Conservation (phyloP, 768 basidiomycete species). For the Leccinum ochraceum region DNA sequence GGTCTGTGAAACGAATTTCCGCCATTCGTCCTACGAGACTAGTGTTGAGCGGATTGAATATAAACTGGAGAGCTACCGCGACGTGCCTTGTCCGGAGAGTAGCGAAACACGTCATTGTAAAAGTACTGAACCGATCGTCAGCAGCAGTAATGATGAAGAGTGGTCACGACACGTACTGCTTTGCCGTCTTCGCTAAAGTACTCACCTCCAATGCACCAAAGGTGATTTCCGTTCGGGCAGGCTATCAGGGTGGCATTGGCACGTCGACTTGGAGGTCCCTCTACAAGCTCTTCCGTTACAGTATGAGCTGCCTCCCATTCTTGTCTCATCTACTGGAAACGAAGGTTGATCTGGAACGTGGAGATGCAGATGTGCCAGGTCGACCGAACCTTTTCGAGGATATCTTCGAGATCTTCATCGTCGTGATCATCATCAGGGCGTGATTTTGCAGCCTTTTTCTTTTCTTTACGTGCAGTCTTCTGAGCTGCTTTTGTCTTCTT, state of each 20-base stretch:
- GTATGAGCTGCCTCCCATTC: conserved; percentile 84
- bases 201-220: conserved; percentile 87
- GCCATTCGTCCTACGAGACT: conserved; percentile 75
- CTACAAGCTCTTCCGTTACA: conserved; percentile 83
- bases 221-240: conserved; percentile 76
- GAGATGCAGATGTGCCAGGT: neutral
- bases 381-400: conserved; percentile 68
- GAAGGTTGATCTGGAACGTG: neutral
- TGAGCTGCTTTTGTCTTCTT: conserved; percentile 69
- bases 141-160: neutral
- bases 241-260: conserved; percentile 83
- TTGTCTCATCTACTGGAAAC: conserved; percentile 63
- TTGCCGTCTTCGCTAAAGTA: conserved; percentile 86
- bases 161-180: conserved; percentile 48
- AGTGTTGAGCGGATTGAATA: neutral
- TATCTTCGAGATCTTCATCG: conserved; percentile 79
- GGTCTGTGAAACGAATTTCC: conserved; percentile 78
- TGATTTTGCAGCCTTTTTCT: conserved; percentile 53
- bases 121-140: conserved; percentile 55
- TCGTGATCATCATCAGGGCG: conserved; percentile 54
- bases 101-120: conserved; percentile 86
- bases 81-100: conserved; percentile 75
- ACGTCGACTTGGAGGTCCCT: conserved; percentile 79
- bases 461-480: conserved; percentile 70
- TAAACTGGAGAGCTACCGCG: neutral